phyloP scores from a whole-genome alignment of 495 filamentous ascomycete species.

The Daldinia loculata region DNA sequence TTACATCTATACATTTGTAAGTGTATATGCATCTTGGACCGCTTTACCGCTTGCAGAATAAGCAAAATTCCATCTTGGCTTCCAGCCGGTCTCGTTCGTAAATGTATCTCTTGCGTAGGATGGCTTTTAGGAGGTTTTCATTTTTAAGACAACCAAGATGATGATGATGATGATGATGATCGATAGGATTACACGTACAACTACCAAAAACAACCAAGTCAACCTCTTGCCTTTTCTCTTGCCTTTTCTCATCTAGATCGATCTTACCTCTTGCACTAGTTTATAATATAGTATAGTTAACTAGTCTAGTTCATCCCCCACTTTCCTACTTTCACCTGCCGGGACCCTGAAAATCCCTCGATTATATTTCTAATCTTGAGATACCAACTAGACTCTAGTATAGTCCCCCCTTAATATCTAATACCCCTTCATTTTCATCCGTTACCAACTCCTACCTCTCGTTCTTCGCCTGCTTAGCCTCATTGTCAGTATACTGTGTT shows the following conservation, averaged over 20 bases:
- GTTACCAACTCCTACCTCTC: neutral
- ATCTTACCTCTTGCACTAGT: slow-evolving; percentile 7
- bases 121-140: too few relatives aligned
- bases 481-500: neutral
- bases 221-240: neutral
- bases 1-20: neutral
- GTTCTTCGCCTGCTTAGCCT: neutral
- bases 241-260: slow-evolving; percentile 23
- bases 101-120: too few relatives aligned
- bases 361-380: slow-evolving; percentile 12
- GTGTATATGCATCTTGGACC: neutral
- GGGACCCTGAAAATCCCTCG: slow-evolving; percentile 41
- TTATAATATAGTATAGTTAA: neutral
- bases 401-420: neutral
- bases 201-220: neutral
- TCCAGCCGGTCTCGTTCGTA: neutral
- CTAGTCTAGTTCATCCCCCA: slow-evolving; percentile 1
- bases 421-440: neutral
- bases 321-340: slow-evolving; percentile 18
- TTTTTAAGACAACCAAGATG: neutral
- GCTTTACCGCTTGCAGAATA: neutral
- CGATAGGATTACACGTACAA: neutral
- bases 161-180: neutral
- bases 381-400: neutral
- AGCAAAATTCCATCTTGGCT: neutral